Evolutionary conservation across 768 basidiomycete species (phyloP), one percentile per base, ranked within the genome.

Genomic region (Pulveroboletus ravenelii): DNA sequence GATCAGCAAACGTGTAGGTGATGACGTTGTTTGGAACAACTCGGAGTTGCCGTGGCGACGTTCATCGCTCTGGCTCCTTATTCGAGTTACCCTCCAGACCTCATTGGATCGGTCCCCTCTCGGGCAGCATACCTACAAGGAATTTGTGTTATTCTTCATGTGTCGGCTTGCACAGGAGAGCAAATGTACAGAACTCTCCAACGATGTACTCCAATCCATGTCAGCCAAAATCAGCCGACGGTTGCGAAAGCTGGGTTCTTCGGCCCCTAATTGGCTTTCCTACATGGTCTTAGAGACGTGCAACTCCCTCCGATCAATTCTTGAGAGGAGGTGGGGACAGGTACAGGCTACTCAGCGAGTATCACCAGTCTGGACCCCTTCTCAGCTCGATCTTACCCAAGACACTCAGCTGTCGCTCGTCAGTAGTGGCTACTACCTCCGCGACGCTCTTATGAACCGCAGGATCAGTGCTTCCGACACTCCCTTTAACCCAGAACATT

Each of bases 61-160:
- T 10, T 71, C 69, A 1, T 54, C 70, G 10, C 53, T 72, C 6
- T 74, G 71, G 73, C 59, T 73, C 10, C 40, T 69, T 14, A 52
- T 71, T 15, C 62, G 67, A 34, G 63, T 73, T 3, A 48, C 50
- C 1, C 31, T 74, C 17, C 72, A 74, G 41, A 69, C 68, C 1
- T 51, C 71, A 0, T 32, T 72, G 10, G 49, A 50, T 23, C 20
- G 20, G 38, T 39, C 38, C 10, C 14, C 14, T 34, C 41, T 49
- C 6, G 60, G 56, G 2, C 5, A 36, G 13, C 34, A 34, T 10
- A 56, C 61, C 0, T 82, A 82, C 63, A 81, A 82, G 48, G 10
- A 34, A 5, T 81, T 81, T 60, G 72, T 79, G 58, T 36, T 74
- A 3, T 79, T 70, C 41, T 61, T 78, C 46, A 57, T 74, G 62